A percentile compares a stretch with the other conserved stretches of the same genome.
Conservation (phyloP, 169 alveolate genomes). For the Plasmodium adleri region DNA sequence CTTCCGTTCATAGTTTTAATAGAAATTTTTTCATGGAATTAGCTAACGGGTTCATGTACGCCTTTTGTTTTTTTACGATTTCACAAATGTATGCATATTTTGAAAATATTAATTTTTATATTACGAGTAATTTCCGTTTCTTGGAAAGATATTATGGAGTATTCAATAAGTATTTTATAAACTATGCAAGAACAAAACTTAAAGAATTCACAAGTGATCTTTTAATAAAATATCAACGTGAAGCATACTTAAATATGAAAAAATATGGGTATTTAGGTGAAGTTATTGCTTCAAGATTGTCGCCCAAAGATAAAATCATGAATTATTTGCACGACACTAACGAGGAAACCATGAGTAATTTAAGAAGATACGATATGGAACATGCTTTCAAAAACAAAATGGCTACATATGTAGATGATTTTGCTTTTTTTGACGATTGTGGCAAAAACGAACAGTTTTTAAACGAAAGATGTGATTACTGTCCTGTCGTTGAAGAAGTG, state of each 20-base stretch:
- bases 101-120: neutral
- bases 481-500: neutral
- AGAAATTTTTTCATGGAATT: neutral
- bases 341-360: neutral
- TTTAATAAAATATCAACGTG: too few relatives aligned
- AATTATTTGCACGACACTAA: neutral
- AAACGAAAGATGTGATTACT: conserved; percentile 4
- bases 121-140: conserved; percentile 22
- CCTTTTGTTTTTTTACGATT: neutral
- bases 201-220: too few relatives aligned
- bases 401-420: conserved; percentile 15
- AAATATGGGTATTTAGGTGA: too few relatives aligned
- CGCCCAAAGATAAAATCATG: neutral
- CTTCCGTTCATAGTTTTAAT: neutral
- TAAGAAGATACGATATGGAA: conserved; percentile 3
- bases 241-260: too few relatives aligned
- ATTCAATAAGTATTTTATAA: conserved; percentile 1
- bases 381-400: conserved; percentile 4
- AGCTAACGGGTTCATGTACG: neutral
- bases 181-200: neutral
- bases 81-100: conserved; percentile 12
- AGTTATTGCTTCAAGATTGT: too few relatives aligned
- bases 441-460: conserved; percentile 9
- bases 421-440: conserved; percentile 13
- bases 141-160: conserved; percentile 16